Percentiles rank a stretch among this genome's conserved stretches.
These are phyloP conservation scores for Rhodotorula sp. DNA, from an alignment of 1,284 basidiomycete genomes.

Conservation along the genomic window DNA sequence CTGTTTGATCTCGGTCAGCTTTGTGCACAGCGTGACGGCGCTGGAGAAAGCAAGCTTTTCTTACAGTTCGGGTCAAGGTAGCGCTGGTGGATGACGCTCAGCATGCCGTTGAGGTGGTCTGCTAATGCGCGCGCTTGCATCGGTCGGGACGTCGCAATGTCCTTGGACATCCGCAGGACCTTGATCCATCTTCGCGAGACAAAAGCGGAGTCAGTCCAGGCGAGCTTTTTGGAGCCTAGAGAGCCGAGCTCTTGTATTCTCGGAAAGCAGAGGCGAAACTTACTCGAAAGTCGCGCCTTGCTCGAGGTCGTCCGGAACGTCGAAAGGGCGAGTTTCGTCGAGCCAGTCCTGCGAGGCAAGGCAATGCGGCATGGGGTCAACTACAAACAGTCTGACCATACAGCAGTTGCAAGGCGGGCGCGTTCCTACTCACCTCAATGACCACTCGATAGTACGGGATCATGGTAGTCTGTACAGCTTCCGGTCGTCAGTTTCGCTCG, in stretches of 20 bases:
- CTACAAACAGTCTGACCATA: too few species aligned
- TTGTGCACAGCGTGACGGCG: background rate
- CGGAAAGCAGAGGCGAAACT: too few species aligned
- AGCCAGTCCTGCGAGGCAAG: constrained; percentile 9
- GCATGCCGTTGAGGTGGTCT: constrained; percentile 19
- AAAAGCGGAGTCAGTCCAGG: background rate
- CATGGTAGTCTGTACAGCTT: constrained; percentile 16
- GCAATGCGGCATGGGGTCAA: too few species aligned
- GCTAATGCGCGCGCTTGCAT: constrained; percentile 18
- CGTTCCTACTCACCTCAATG: background rate
- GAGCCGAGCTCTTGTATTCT: too few species aligned
- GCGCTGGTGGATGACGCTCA: constrained; percentile 12
- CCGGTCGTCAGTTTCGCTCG: background rate
- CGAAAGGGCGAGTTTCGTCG: constrained; percentile 11
- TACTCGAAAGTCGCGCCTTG: constrained; percentile 18
- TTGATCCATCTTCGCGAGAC: constrained; percentile 18
- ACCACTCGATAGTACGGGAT: constrained; percentile 16
- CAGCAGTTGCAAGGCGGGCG: too few species aligned
- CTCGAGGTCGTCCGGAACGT: constrained; percentile 23
- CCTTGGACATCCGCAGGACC: constrained; percentile 18
- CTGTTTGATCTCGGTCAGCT: background rate
- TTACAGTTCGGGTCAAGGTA: constrained; percentile 13
- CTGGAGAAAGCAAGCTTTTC: background rate
- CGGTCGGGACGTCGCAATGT: constrained; percentile 14
- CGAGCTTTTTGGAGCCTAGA: too few species aligned